These are phyloP conservation scores for Ceratocystiopsis brevicomis DNA, from an alignment of 2,329 filamentous ascomycete species.

Conservation along the genomic window DNA sequence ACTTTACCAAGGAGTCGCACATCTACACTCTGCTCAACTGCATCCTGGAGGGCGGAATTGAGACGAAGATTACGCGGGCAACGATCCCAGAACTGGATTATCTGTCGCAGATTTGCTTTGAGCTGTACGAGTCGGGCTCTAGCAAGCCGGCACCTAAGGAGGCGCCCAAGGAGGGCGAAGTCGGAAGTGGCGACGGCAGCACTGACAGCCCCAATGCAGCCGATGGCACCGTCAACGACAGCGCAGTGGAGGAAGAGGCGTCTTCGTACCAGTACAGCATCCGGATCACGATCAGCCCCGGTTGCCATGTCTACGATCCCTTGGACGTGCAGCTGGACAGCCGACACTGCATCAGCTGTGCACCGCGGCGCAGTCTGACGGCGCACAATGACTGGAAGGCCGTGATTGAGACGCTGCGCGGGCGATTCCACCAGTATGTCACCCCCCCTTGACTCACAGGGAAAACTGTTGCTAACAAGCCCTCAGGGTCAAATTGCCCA, in stretches of 20 bases:
- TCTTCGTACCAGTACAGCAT: slow-evolving; percentile 80
- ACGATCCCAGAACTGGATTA: slow-evolving; percentile 96
- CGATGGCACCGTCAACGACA: slow-evolving; percentile 1
- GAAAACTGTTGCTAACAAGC: not conserved
- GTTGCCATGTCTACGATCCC: slow-evolving; percentile 90
- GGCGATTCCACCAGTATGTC: slow-evolving; percentile 82
- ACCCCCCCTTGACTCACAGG: slow-evolving; percentile 2
- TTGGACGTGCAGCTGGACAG: slow-evolving; percentile 92
- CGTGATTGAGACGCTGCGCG: slow-evolving; percentile 85
- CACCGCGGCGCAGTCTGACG: slow-evolving; percentile 75
- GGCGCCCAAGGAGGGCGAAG: not conserved
- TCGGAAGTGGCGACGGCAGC: not conserved
- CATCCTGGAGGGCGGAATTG: slow-evolving; percentile 88
- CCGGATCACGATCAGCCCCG: slow-evolving; percentile 85
- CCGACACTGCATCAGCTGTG: slow-evolving; percentile 88
- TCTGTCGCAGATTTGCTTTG: slow-evolving; percentile 91
- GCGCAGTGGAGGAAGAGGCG: slow-evolving; percentile 24
- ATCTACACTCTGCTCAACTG: slow-evolving; percentile 97
- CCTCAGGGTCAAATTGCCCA: slow-evolving; percentile 42
- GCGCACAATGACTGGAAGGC: slow-evolving; percentile 89
- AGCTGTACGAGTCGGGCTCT: slow-evolving; percentile 89
- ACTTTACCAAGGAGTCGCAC: slow-evolving; percentile 98
- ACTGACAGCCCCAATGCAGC: not conserved
- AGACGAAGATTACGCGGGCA: slow-evolving; percentile 89
- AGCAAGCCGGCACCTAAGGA: slow-evolving; percentile 20